A percentile compares a stretch with the other conserved stretches of the same genome.
Evolutionary conservation across 2,329 filamentous ascomycete genomes (phyloP).

Genomic region (Rhinocladiella similis): DNA sequence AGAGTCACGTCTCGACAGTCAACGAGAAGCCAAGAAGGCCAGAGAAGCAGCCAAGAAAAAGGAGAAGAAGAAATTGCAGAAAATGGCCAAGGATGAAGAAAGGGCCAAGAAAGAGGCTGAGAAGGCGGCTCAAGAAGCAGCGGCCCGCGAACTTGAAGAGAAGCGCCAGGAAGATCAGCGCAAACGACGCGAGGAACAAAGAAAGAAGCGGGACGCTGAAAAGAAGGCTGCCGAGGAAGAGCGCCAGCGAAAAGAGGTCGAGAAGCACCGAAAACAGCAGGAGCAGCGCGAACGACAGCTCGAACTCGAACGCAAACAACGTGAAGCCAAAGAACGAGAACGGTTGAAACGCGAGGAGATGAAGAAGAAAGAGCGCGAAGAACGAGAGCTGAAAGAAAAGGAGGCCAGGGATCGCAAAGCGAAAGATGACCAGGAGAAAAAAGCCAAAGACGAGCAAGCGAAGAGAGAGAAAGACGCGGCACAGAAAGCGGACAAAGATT

Average conservation of each 20-base stretch:
- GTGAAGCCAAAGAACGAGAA: constrained; percentile 76
- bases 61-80: constrained; percentile 87
- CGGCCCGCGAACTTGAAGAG: constrained; percentile 71
- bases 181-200: constrained; percentile 82
- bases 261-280: constrained; percentile 73
- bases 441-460: constrained; percentile 43
- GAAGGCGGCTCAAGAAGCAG: constrained; percentile 82
- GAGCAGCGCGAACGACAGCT: constrained; percentile 85
- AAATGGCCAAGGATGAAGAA: constrained; percentile 85
- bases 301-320: constrained; percentile 80
- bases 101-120: constrained; percentile 85
- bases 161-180: constrained; percentile 78
- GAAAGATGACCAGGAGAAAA: constrained; percentile 63
- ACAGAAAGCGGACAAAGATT: constrained; percentile 45
- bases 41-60: constrained; percentile 94
- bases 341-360: constrained; percentile 71
- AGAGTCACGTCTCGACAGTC: constrained; percentile 72
- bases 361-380: constrained; percentile 76
- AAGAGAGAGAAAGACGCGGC: constrained; percentile 61
- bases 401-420: constrained; percentile 69
- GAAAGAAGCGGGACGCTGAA: constrained; percentile 86
- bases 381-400: constrained; percentile 63
- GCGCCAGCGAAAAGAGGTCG: constrained; percentile 67
- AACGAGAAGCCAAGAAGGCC: constrained; percentile 88
- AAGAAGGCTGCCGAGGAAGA: constrained; percentile 60